These are phyloP conservation scores for Epichloe sylvatica DNA, from an alignment of 2,329 filamentous ascomycete genomes.

Conservation along the genomic window DNA sequence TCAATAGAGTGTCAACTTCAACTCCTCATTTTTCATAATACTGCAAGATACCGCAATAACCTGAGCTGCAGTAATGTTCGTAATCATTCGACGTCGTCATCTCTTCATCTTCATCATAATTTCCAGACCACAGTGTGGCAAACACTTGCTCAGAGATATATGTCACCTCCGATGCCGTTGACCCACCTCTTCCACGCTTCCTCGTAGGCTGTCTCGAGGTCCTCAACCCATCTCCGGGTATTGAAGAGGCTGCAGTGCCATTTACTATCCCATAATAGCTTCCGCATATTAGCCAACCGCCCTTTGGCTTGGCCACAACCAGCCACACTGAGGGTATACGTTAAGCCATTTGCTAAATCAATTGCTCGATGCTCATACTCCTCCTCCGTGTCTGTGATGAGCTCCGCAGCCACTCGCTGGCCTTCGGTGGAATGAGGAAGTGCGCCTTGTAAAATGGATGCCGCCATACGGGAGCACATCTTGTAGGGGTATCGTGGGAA, in stretches of 20 bases:
- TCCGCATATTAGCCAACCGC: conserved; percentile 63
- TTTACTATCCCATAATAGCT: conserved; percentile 66
- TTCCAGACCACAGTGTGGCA: not conserved
- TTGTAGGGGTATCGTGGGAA: conserved; percentile 88
- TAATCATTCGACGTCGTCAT: conserved; percentile 1
- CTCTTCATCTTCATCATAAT: not conserved
- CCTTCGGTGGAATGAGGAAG: conserved; percentile 62
- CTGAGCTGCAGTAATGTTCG: not conserved
- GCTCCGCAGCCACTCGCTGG: conserved; percentile 50
- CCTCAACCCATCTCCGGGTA: conserved; percentile 77
- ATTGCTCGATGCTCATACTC: conserved; percentile 75
- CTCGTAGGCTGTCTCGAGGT: conserved; percentile 79
- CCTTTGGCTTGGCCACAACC: conserved; percentile 46
- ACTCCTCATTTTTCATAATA: too few relatives aligned
- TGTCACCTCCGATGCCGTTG: conserved; percentile 74
- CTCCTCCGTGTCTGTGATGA: conserved; percentile 65
- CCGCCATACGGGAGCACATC: conserved; percentile 98
- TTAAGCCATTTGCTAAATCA: conserved; percentile 47
- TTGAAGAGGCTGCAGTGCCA: conserved; percentile 85
- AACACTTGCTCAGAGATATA: conserved; percentile 47
- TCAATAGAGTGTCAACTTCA: too few relatives aligned
- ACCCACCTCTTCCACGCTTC: conserved; percentile 86
- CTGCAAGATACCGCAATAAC: not conserved
- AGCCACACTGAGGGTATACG: conserved; percentile 35
- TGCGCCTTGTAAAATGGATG: conserved; percentile 82